Evolutionary conservation across 305 asterid species (phyloP), one percentile per base, ranked within the genome.

Genomic region (Fraxinus albicans): DNA sequence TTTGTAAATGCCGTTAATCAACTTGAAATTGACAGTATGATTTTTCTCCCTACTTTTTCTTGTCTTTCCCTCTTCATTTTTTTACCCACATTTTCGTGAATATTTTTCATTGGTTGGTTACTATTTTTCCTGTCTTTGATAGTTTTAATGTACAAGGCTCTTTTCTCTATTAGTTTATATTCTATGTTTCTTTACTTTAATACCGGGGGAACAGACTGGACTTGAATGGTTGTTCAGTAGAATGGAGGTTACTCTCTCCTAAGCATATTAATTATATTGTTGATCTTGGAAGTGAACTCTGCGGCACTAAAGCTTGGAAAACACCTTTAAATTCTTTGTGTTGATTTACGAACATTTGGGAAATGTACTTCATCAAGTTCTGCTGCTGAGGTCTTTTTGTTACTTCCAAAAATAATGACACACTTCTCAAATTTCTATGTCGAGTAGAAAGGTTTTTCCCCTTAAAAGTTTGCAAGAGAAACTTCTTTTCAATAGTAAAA

Each of bases 1-100:
- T 90, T 90, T 65, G 90, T 90, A 12, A 86, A 80, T 81, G 93
- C 92, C n/a, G 93, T 90, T 75, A 89, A 87, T 83, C 90, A 86
- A 73, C 88, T 90, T 73, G 93, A 90, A 76, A 86, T 89, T 19
- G 93, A 90, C 76, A 90, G 93, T 90, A 88, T 34, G 91, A 31
- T 69, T 69, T 69, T 31, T 69, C 38, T 69, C 75, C 40, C 75
- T 69, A 4, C 4, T 23, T 31, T 31, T 13, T 21, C 69, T 69
- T 5, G 9, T 29, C n/a, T 29, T 5, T 5, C 40, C 40, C 75
- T 69, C 75, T 31, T 69, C 34, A 31, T 31, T 29, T 29, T 63
- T 69, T 29, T 25, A 10, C 40, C 75, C 19, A 10, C 35, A 29
- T 29, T 67, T 21, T 47, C 19, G 8, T 29, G 38, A 27, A 29